phyloP scores from a whole-genome alignment of 257 asterid species.

The Mentha longifolia region DNA sequence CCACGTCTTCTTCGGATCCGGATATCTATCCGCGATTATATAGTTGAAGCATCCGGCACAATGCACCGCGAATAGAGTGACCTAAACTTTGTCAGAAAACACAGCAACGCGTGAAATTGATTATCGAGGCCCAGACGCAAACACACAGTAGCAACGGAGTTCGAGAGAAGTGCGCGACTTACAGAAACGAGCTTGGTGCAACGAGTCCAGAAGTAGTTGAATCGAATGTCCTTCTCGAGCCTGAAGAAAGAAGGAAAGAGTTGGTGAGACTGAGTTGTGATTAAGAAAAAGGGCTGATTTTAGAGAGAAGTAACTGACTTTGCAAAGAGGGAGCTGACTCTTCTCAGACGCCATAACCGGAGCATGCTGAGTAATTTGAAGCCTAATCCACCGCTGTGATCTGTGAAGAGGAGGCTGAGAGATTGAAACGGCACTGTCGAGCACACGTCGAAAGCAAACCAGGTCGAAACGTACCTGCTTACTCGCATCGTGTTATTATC shows the following conservation, averaged over 20 bases:
- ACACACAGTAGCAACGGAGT: not conserved
- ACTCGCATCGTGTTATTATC: not conserved
- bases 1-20: slow-evolving; percentile 72
- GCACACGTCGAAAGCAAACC: slow-evolving; percentile 83
- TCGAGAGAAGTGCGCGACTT: slow-evolving; percentile 37
- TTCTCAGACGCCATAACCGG: slow-evolving; percentile 90
- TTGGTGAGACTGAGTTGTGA: slow-evolving; percentile 17
- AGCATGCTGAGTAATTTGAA: slow-evolving; percentile 81
- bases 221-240: slow-evolving; percentile 92
- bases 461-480: slow-evolving; percentile 76
- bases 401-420: slow-evolving; percentile 66
- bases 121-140: not conserved
- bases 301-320: slow-evolving; percentile 44
- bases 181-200: slow-evolving; percentile 81
- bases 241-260: slow-evolving; percentile 45
- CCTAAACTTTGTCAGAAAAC: slow-evolving; percentile 49
- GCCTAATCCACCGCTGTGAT: slow-evolving; percentile 72
- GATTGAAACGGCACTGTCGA: slow-evolving; percentile 80
- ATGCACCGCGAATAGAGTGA: slow-evolving; percentile 80
- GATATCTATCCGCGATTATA: slow-evolving; percentile 77
- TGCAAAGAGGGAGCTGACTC: slow-evolving; percentile 89
- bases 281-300: not conserved
- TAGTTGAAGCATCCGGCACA: slow-evolving; percentile 87
- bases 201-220: slow-evolving; percentile 90
- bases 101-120: not conserved